Evolutionary conservation across 768 basidiomycete genomes (phyloP).

Genomic region (Galerina marginata): DNA sequence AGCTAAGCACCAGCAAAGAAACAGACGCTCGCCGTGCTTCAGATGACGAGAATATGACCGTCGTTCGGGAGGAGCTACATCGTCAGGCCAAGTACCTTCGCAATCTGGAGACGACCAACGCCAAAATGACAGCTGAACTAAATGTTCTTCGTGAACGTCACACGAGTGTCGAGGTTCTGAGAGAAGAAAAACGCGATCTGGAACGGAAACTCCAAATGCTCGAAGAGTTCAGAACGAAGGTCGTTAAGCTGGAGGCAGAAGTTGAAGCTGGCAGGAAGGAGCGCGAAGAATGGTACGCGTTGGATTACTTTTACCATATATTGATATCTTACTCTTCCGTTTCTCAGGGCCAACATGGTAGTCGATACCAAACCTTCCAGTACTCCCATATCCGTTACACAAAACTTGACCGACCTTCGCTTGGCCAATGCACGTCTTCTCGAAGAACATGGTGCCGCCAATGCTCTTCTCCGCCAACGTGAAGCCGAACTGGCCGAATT

Average conservation of each 20-base stretch:
- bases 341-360: conserved; percentile 43
- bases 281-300: conserved; percentile 60
- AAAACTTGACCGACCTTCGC: conserved; percentile 63
- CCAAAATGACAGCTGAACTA: conserved; percentile 59
- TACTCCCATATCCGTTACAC: conserved; percentile 59
- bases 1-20: conserved; percentile 41
- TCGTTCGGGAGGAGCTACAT: conserved; percentile 72
- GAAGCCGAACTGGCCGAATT: conserved; percentile 55
- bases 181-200: conserved; percentile 74
- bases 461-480: conserved; percentile 56
- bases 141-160: conserved; percentile 56
- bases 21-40: conserved; percentile 26
- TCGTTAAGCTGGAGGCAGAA: conserved; percentile 66
- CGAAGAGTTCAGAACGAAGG: conserved; percentile 61
- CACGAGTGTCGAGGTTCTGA: conserved; percentile 69
- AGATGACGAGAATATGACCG: conserved; percentile 61
- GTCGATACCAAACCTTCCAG: conserved; percentile 38
- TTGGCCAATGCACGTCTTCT: conserved; percentile 66
- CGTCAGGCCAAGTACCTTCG: conserved; percentile 68
- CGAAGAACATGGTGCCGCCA: conserved; percentile 67
- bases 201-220: conserved; percentile 55
- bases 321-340: conserved; percentile 2
- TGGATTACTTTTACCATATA: neutral
- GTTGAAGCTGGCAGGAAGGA: conserved; percentile 64
- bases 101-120: conserved; percentile 62